phyloP scores from a whole-genome alignment of 2,329 filamentous ascomycete species.

The Cercospora nicotianae region DNA sequence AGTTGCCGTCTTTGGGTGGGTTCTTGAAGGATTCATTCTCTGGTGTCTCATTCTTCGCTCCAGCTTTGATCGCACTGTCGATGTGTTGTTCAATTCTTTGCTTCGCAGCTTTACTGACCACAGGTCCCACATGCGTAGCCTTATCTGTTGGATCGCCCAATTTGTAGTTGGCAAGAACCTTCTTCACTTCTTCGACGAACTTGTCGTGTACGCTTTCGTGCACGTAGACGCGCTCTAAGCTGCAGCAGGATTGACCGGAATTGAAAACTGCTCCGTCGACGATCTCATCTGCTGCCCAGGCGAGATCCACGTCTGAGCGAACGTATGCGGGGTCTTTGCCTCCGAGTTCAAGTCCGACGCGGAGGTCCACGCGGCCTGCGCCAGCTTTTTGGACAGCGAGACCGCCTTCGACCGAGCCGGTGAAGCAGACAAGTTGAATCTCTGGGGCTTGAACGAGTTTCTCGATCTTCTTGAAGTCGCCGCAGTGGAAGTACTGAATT shows the following conservation, averaged over 20 bases:
- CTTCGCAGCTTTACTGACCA: constrained; percentile 78
- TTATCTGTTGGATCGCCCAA: constrained; percentile 84
- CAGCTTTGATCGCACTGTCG: constrained; percentile 76
- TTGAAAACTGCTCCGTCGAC: constrained; percentile 97
- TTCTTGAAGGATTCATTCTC: constrained; percentile 74
- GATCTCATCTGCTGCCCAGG: constrained; percentile 90
- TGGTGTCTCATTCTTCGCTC: constrained; percentile 81
- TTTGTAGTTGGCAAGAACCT: constrained; percentile 74
- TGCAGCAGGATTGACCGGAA: constrained; percentile 96
- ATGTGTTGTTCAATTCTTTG: constrained; percentile 76
- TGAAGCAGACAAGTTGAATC: constrained; percentile 85
- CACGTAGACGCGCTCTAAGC: constrained; percentile 88
- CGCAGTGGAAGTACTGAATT: constrained; percentile 89
- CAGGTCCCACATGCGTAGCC: constrained; percentile 80
- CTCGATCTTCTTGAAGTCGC: constrained; percentile 74
- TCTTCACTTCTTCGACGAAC: constrained; percentile 76
- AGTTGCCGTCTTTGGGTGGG: constrained; percentile 78
- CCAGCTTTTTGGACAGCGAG: constrained; percentile 83
- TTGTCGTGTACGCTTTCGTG: constrained; percentile 78
- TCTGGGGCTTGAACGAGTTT: constrained; percentile 73
- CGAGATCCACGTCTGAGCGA: constrained; percentile 78
- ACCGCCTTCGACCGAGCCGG: constrained; percentile 85
- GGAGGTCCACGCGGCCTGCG: constrained; percentile 72
- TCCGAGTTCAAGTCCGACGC: constrained; percentile 85
- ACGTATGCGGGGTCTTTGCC: constrained; percentile 95